phyloP scores from a whole-genome alignment of 345 rosid species.

The Streptanthus diversifolius region DNA sequence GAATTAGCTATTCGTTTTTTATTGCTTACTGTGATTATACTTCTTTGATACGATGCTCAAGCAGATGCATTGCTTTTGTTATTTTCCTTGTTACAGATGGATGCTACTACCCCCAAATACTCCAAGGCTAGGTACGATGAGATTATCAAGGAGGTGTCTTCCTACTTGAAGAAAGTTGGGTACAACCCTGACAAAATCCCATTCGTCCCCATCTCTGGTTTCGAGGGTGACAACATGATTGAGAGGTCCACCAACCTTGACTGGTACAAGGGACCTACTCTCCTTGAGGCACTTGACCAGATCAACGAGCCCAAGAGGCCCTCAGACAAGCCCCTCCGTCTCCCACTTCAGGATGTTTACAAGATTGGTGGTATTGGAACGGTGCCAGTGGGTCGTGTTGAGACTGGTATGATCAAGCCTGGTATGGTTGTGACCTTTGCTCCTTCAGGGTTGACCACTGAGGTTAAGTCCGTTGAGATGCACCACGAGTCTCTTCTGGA shows the following conservation, averaged over 20 bases:
- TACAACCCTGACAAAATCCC: conserved; percentile 51
- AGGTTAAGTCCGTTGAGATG: conserved; percentile 89
- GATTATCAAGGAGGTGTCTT: conserved; percentile 49
- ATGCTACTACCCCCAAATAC: conserved; percentile 50
- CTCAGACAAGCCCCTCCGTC: conserved; percentile 81
- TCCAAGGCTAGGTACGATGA: conserved; percentile 51
- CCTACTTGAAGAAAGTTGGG: conserved; percentile 52
- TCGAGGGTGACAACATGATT: conserved; percentile 54
- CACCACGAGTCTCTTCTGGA: conserved; percentile 78
- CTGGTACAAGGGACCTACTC: conserved; percentile 58
- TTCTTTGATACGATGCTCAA: neutral
- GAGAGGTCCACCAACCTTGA: conserved; percentile 51
- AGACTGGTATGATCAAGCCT: conserved; percentile 67
- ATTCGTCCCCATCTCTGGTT: conserved; percentile 47
- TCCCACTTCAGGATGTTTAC: conserved; percentile 86
- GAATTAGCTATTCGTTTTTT: neutral
- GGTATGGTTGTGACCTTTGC: conserved; percentile 78
- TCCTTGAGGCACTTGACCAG: conserved; percentile 46
- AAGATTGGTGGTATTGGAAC: conserved; percentile 88
- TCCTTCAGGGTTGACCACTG: conserved; percentile 76
- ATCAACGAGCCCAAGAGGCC: conserved; percentile 72
- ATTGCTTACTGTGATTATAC: neutral
- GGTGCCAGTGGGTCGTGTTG: conserved; percentile 76
- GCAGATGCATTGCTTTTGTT: too few species aligned
- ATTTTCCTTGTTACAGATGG: conserved; percentile 31